These are phyloP conservation scores for Gypsophila paniculata DNA, from an alignment of 179 eudicot species.

Conservation along the genomic window DNA sequence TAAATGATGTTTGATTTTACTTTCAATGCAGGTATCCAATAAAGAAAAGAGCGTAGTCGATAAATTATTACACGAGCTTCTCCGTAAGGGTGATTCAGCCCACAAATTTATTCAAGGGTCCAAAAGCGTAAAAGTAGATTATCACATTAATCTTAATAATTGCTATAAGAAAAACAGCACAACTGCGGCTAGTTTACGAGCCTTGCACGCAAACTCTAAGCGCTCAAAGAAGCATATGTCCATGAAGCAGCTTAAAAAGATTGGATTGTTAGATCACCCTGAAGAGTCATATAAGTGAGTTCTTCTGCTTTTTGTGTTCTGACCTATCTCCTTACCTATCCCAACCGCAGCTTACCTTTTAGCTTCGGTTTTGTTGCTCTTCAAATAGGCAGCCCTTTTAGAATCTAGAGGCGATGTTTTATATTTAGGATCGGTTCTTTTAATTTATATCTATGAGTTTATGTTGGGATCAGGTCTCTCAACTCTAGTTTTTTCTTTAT, in stretches of 20 bases:
- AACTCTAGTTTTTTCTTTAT: not conserved
- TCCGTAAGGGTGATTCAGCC: constrained; percentile 74
- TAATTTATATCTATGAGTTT: not conserved
- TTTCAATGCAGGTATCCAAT: constrained; percentile 38
- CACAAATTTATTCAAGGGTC: constrained; percentile 74
- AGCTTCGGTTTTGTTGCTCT: not conserved
- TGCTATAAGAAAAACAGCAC: constrained; percentile 38
- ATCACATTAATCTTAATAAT: constrained; percentile 69
- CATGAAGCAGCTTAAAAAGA: constrained; percentile 59
- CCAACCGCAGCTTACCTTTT: not conserved
- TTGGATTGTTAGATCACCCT: constrained; percentile 54
- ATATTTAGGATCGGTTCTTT: too few relatives aligned
- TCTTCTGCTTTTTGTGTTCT: not conserved
- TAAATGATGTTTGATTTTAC: not conserved
- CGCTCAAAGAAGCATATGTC: constrained; percentile 81
- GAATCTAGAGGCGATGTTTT: not conserved
- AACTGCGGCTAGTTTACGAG: constrained; percentile 34
- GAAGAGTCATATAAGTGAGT: constrained; percentile 58
- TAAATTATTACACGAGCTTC: constrained; percentile 60
- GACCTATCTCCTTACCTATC: constrained; percentile 5
- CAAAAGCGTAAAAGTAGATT: constrained; percentile 51
- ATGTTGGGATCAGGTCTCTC: not conserved
- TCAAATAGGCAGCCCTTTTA: not conserved
- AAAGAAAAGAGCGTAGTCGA: constrained; percentile 35
- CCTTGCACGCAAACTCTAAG: constrained; percentile 51